phyloP scores from a whole-genome alignment of 1,284 basidiomycete species.

The Ustilago trichophora region DNA sequence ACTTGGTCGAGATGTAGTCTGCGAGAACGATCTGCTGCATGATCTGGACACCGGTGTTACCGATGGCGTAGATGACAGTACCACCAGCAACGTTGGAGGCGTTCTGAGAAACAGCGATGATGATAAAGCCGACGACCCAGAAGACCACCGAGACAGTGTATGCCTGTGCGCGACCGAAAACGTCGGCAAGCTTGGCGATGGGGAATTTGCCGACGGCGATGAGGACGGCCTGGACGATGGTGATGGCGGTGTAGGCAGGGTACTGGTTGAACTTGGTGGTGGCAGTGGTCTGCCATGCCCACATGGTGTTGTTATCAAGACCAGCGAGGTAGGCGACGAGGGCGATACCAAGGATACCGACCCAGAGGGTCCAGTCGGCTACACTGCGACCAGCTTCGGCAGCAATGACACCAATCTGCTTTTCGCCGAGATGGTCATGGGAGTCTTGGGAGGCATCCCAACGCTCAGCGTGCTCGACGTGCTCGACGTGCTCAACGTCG shows the following conservation, averaged over 20 bases:
- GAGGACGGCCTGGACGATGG: conserved; percentile 58
- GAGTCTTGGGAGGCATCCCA: conserved; percentile 13
- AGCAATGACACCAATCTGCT: conserved; percentile 54
- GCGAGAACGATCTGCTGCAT: conserved; percentile 65
- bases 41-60: conserved; percentile 63
- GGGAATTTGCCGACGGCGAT: conserved; percentile 64
- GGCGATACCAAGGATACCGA: conserved; percentile 54
- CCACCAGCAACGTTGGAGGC: conserved; percentile 50
- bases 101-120: conserved; percentile 55
- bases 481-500: conserved; percentile 31
- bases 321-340: conserved; percentile 54
- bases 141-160: conserved; percentile 53
- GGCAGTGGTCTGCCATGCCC: conserved; percentile 40
- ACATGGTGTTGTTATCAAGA: conserved; percentile 61
- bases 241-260: conserved; percentile 46
- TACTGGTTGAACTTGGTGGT: conserved; percentile 36
- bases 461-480: conserved; percentile 10
- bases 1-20: conserved; percentile 60
- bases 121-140: conserved; percentile 61
- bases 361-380: conserved; percentile 53
- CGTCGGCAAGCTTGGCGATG: conserved; percentile 64
- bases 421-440: conserved; percentile 14
- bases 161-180: conserved; percentile 63
- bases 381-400: conserved; percentile 54
- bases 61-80: conserved; percentile 60